phyloP scores from a whole-genome alignment of 768 basidiomycete species.

The Cystofilobasidium ferigula region DNA sequence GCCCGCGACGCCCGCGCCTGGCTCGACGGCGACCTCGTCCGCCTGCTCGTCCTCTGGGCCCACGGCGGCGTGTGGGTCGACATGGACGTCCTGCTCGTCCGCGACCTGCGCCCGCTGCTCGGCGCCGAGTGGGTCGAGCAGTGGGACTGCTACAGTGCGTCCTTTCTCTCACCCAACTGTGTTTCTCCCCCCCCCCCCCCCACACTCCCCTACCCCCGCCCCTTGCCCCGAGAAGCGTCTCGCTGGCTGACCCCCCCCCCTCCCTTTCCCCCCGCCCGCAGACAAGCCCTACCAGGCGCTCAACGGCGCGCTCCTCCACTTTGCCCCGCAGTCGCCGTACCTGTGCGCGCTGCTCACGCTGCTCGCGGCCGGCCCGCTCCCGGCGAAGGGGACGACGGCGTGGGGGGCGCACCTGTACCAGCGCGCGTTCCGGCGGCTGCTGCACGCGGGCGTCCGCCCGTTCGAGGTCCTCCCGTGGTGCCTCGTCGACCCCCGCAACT shows the following conservation, averaged over 20 bases:
- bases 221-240: too few species aligned
- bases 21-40: conserved; percentile 88
- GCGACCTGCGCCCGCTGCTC: conserved; percentile 71
- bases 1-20: conserved; percentile 65
- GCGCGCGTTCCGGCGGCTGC: conserved; percentile 76
- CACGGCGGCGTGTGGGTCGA: conserved; percentile 93
- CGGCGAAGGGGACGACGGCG: conserved; percentile 68
- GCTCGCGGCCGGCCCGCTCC: conserved; percentile 64
- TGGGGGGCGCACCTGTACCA: conserved; percentile 89
- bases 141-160: conserved; percentile 94
- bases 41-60: conserved; percentile 76
- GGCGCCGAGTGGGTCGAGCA: conserved; percentile 96
- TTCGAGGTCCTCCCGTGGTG: conserved; percentile 93
- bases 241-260: too few species aligned
- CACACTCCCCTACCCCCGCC: too few species aligned
- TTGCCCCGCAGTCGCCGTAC: conserved; percentile 80
- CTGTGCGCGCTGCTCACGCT: conserved; percentile 92
- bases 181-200: too few species aligned
- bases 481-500: conserved; percentile 81
- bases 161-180: not conserved
- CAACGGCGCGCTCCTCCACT: conserved; percentile 92
- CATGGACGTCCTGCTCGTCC: conserved; percentile 87
- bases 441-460: conserved; percentile 60
- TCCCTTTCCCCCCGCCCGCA: too few species aligned
- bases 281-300: conserved; percentile 66